Evolutionary conservation across 805 yeast genomes (phyloP).

Genomic region (Clavispora asparagi): DNA sequence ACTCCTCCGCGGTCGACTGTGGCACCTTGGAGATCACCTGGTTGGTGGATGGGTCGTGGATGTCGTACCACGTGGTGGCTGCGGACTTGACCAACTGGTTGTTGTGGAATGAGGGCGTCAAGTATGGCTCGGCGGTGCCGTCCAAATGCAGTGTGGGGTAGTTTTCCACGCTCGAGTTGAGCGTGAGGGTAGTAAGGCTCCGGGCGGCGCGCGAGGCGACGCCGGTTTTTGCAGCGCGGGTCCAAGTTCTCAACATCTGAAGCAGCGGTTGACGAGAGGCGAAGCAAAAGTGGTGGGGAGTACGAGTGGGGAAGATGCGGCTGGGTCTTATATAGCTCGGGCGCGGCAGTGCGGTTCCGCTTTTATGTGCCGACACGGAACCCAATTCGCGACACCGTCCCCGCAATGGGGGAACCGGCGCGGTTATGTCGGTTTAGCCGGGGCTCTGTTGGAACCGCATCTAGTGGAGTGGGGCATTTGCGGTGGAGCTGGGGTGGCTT

Average conservation of each 20-base stretch:
- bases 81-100: slow-evolving; percentile 47
- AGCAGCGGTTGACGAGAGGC: neutral
- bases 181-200: slow-evolving; percentile 10
- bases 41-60: slow-evolving; percentile 74
- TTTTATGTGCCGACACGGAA: slow-evolving; percentile 5
- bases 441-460: too few species aligned
- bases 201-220: slow-evolving; percentile 1
- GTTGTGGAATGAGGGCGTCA: slow-evolving; percentile 48
- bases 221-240: slow-evolving; percentile 3
- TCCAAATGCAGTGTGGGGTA: slow-evolving; percentile 40
- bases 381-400: neutral
- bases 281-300: neutral
- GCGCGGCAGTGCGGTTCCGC: slow-evolving; percentile 15
- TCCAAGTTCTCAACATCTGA: slow-evolving; percentile 9
- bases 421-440: too few species aligned
- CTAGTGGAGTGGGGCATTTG: too few species aligned
- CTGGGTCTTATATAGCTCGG: slow-evolving; percentile 1
- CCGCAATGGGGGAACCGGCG: too few species aligned
- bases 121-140: slow-evolving; percentile 36
- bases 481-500: too few species aligned
- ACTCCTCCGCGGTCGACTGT: slow-evolving; percentile 62
- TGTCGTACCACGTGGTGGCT: slow-evolving; percentile 54
- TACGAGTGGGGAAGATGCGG: too few species aligned
- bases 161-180: slow-evolving; percentile 25
- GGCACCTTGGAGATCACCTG: slow-evolving; percentile 63